Percentiles rank a stretch among this genome's conserved stretches.
These are phyloP conservation scores for Bullera alba DNA, from an alignment of 768 basidiomycete species.

Conservation along the genomic window DNA sequence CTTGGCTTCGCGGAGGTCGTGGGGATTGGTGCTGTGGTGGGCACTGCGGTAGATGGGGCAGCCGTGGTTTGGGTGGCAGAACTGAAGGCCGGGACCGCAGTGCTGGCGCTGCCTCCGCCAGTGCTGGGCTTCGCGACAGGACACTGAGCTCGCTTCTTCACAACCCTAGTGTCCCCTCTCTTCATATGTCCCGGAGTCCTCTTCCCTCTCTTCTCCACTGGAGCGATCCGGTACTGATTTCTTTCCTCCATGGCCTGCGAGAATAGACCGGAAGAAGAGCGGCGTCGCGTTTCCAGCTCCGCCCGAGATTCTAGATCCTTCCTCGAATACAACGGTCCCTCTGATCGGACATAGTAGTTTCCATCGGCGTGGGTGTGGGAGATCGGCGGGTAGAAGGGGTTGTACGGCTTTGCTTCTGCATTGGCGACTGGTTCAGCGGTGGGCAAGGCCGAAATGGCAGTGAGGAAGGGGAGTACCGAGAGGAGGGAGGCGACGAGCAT, in stretches of 20 bases:
- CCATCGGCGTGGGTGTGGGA: not conserved
- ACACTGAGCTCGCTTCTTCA: too few species aligned
- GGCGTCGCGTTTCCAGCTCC: too few species aligned
- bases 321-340: not conserved
- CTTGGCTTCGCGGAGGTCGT: not conserved
- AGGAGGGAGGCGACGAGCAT: conserved; percentile 5
- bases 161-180: too few species aligned
- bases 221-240: too few species aligned
- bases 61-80: not conserved
- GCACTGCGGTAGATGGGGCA: not conserved
- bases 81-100: not conserved
- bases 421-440: not conserved
- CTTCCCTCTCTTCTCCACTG: too few species aligned
- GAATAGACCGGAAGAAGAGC: too few species aligned
- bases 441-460: not conserved
- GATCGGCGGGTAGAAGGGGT: conserved; percentile 13
- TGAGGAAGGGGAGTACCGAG: conserved; percentile 11
- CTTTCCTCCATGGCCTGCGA: too few species aligned
- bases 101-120: too few species aligned
- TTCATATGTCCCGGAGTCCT: too few species aligned
- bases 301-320: not conserved
- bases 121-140: too few species aligned
- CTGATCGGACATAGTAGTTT: too few species aligned
- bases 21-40: not conserved
- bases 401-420: conserved; percentile 7